Conservation (phyloP, 2,329 filamentous ascomycete species). For the Aspergillus bombycis region DNA sequence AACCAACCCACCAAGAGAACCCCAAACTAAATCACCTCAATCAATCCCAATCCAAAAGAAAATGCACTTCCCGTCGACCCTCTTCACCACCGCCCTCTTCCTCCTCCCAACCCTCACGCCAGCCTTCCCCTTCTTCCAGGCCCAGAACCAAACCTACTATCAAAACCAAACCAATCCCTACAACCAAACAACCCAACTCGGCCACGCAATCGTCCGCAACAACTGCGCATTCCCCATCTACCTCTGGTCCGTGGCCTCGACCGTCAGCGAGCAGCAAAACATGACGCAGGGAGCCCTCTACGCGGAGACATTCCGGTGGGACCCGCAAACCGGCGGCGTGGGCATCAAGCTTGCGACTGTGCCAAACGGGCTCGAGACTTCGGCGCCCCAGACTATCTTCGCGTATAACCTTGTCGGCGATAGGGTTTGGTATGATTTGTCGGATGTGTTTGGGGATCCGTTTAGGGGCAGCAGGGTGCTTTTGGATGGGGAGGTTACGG, state of each 20-base stretch:
- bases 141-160: background rate
- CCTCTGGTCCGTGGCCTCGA: constrained; percentile 42
- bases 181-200: constrained; percentile 17
- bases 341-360: constrained; percentile 46
- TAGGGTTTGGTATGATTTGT: constrained; percentile 47
- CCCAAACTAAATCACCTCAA: background rate
- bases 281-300: constrained; percentile 32
- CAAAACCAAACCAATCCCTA: constrained; percentile 6
- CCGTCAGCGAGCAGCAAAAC: constrained; percentile 24
- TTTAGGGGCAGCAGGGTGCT: constrained; percentile 29
- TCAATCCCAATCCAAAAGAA: background rate
- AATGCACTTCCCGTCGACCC: background rate
- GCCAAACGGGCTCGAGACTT: constrained; percentile 36
- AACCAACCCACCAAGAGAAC: background rate
- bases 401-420: constrained; percentile 42
- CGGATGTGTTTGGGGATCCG: constrained; percentile 49
- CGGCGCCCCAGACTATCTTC: constrained; percentile 44
- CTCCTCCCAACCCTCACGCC: constrained; percentile 6
- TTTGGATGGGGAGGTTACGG: constrained; percentile 12
- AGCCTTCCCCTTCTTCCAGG: background rate
- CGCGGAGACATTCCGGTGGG: constrained; percentile 39
- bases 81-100: constrained; percentile 7
- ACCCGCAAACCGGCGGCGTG: constrained; percentile 42
- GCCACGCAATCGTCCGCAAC: constrained; percentile 40
- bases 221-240: constrained; percentile 38